Evolutionary conservation across 2,329 filamentous ascomycete genomes (phyloP), one percentile per base, ranked within the genome.

Genomic region (Colletotrichum scovillei): DNA sequence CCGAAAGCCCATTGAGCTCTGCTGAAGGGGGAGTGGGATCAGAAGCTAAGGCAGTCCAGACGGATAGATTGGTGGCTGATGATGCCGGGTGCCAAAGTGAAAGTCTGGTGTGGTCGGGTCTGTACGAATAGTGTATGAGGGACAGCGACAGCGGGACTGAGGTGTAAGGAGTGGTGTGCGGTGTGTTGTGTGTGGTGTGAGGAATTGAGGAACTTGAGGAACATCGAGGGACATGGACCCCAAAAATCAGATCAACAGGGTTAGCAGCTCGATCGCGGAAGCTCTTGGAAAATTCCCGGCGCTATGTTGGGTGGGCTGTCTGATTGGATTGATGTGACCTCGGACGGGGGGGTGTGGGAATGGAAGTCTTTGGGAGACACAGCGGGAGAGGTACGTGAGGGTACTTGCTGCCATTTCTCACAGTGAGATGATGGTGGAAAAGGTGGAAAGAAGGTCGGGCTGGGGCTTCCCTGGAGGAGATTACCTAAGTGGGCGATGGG

Each of bases 251-350:
- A 69, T 73, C 69, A 72, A 53, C 70, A 73, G 66, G 70, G 70
- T 64, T 69, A 26, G 67, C 57, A 73, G 59, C 70, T 65, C 66
- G 70, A 69, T 69, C 70, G 66, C 66, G 70, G 70, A 73, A 73
- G 66, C 30, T 22, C 19, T 52, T n/a, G n/a, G 19, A 69, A 65
- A 65, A 60, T 73, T 69, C 53, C 70, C 66, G 70, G 66, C 66
- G 66, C 66, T 69, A 73, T 72, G 69, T 69, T 59, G 42, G 70
- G 69, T 59, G 69, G 59, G 55, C 66, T 72, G 26, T 22, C 14
- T 46, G 35, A 42, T 19, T 30, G 46, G 9, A 26, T 32, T 35
- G 56, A 62, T 62, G 58, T 19, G 38, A 62, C 59, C 59, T 62
- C 19, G 59, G 42, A 49, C 38, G 60, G 28, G 46, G 46, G 58